Conservation (phyloP, 2,329 filamentous ascomycete genomes). For the Aspergillus nomiae region DNA sequence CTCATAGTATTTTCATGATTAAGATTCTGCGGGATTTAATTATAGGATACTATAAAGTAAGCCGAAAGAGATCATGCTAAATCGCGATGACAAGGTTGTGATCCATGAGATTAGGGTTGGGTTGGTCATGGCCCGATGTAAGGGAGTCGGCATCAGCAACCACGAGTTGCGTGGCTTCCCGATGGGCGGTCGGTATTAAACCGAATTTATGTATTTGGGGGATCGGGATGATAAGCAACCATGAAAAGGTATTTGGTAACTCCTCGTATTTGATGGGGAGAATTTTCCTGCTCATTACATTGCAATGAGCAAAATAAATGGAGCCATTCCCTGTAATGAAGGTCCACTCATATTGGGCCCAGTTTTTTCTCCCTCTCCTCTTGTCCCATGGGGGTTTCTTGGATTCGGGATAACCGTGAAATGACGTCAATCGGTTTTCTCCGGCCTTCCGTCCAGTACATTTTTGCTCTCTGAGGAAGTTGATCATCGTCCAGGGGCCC, state of each 20-base stretch:
- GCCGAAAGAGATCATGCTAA: neutral
- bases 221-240: neutral
- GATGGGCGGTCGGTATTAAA: constrained; percentile 16
- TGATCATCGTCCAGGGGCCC: neutral
- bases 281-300: neutral
- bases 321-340: neutral
- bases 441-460: neutral
- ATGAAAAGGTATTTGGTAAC: neutral
- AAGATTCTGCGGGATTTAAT: neutral
- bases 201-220: neutral
- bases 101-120: constrained; percentile 19
- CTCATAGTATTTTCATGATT: neutral
- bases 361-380: neutral
- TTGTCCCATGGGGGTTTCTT: constrained; percentile 1
- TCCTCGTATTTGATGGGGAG: neutral
- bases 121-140: constrained; percentile 28
- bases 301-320: neutral
- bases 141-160: constrained; percentile 26
- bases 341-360: neutral
- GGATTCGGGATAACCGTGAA: constrained; percentile 1
- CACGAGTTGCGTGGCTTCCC: constrained; percentile 16
- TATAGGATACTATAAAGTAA: neutral
- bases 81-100: constrained; percentile 5
- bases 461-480: neutral
- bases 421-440: constrained; percentile 4